These are phyloP conservation scores for Trapa incisa DNA, from an alignment of 345 rosid genomes.

Conservation along the genomic window DNA sequence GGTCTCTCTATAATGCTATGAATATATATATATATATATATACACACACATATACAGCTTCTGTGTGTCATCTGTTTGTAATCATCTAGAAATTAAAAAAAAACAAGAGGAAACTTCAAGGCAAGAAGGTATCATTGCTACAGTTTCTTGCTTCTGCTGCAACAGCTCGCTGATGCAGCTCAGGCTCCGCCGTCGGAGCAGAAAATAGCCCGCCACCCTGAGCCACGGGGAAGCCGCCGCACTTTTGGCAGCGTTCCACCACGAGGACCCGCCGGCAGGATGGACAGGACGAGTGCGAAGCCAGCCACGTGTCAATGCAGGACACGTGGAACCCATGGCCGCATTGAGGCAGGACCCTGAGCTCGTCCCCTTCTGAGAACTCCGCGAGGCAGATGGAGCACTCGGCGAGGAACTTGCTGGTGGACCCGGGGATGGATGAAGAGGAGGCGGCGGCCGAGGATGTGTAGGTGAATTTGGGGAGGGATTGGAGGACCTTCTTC, in stretches of 20 bases:
- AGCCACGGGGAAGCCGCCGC: slow-evolving; percentile 23
- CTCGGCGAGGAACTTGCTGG: slow-evolving; percentile 16
- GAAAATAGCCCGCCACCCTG: neutral
- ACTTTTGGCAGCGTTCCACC: slow-evolving; percentile 24
- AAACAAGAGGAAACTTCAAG: slow-evolving; percentile 3
- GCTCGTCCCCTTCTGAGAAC: slow-evolving; percentile 25
- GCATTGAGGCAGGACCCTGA: slow-evolving; percentile 29
- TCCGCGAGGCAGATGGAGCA: slow-evolving; percentile 33
- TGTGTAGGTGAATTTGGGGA: slow-evolving; percentile 52
- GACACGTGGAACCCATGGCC: slow-evolving; percentile 31
- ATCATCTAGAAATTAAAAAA: too few relatives aligned
- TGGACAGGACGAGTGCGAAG: slow-evolving; percentile 33
- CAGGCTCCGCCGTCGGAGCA: neutral
- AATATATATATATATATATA: too few relatives aligned
- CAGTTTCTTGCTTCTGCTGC: neutral
- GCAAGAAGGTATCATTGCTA: slow-evolving; percentile 17
- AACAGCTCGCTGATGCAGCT: slow-evolving; percentile 14
- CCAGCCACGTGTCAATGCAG: slow-evolving; percentile 37
- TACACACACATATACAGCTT: too few relatives aligned
- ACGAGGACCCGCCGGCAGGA: slow-evolving; percentile 30
- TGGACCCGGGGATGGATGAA: neutral
- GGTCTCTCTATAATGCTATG: too few relatives aligned
- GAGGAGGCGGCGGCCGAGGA: slow-evolving; percentile 3
- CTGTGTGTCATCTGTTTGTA: too few relatives aligned
- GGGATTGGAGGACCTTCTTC: slow-evolving; percentile 50